Base-by-base conservation (phyloP, 192 early-diverging fungal genomes). In the Geranomyces michiganensis region DNA sequence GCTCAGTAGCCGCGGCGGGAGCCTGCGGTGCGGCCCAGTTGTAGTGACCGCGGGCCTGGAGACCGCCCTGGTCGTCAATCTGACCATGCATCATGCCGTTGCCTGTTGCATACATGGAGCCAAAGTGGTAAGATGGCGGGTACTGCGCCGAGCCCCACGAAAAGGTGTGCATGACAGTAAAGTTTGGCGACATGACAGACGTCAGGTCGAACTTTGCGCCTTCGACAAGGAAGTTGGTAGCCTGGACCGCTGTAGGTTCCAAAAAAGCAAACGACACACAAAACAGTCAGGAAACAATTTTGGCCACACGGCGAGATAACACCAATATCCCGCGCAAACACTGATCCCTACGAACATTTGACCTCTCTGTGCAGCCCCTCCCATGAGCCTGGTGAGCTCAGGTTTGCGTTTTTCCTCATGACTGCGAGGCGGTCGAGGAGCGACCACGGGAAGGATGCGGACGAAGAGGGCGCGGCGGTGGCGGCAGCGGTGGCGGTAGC, bases 121-220 rank as follows among this genome's bases (percentile, higher is more conserved):
- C 90, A 83, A 98, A 99, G 79, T 94, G 92, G 82, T 97, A 99
- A 71, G 81, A 83, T 31, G 93, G 90, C 19, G 95, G 95, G 65
- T 79, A 80, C 36, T 65, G 49, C 12, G 89, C 83, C 56, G 91
- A 85, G 6, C 93, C 97, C 81, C 96, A 90, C 41, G 90, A 83
- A 78, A 98, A 91, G 45, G 90, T 88, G 85, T 99, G 97, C 31
- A 92, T 88, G 46, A 95, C 92, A 70, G 97, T 94, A 84, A 99
- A 97, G 85, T 94, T 94, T 53, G 84, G 91, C 65, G 93, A 94
- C 75, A 97, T 80, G n/a, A 94, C 87, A 73, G 95, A 96, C 27
- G 91, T 88, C 68, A 98, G 84, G 68, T 98, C 94, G 60, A 94
- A 92, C 67, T 94, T 93, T 6, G 91, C 96, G 67, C 97, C 97